phyloP scores from a whole-genome alignment of 2,329 filamentous ascomycete species.

The Beauveria asiatica region DNA sequence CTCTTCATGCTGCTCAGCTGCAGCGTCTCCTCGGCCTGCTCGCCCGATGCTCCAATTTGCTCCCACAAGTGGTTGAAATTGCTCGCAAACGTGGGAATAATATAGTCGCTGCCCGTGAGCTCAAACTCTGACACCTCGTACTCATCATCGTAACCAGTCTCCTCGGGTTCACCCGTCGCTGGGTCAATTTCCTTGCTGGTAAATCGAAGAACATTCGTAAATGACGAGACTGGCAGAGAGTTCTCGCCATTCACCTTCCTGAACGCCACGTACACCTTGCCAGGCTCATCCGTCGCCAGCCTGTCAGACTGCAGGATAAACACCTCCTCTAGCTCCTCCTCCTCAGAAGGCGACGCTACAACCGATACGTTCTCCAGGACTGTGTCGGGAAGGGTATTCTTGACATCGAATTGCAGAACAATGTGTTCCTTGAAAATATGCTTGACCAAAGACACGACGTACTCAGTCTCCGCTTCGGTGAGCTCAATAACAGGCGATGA shows the following conservation, averaged over 20 bases:
- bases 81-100: slow-evolving; percentile 85
- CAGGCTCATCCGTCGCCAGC: slow-evolving; percentile 75
- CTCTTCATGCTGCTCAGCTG: slow-evolving; percentile 83
- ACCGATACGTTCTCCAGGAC: slow-evolving; percentile 85
- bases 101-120: slow-evolving; percentile 83
- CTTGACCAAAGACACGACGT: slow-evolving; percentile 88
- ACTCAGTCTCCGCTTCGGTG: slow-evolving; percentile 95
- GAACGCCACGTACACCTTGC: slow-evolving; percentile 92
- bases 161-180: slow-evolving; percentile 84
- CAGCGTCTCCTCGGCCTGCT: slow-evolving; percentile 85
- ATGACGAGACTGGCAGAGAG: slow-evolving; percentile 69
- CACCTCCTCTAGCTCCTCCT: slow-evolving; percentile 79
- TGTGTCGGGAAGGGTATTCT: slow-evolving; percentile 90
- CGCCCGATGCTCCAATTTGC: slow-evolving; percentile 78
- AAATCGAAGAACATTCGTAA: slow-evolving; percentile 92
- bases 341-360: slow-evolving; percentile 68
- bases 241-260: slow-evolving; percentile 69
- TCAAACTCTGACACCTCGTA: slow-evolving; percentile 95
- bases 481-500: slow-evolving; percentile 80
- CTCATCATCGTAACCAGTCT: slow-evolving; percentile 90
- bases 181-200: slow-evolving; percentile 98
- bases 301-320: slow-evolving; percentile 88
- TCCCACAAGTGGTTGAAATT: slow-evolving; percentile 97
- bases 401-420: slow-evolving; percentile 93
- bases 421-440: slow-evolving; percentile 97